These are phyloP conservation scores for Stylosanthes scabra DNA, from an alignment of 331 rosid species.

Conservation along the genomic window DNA sequence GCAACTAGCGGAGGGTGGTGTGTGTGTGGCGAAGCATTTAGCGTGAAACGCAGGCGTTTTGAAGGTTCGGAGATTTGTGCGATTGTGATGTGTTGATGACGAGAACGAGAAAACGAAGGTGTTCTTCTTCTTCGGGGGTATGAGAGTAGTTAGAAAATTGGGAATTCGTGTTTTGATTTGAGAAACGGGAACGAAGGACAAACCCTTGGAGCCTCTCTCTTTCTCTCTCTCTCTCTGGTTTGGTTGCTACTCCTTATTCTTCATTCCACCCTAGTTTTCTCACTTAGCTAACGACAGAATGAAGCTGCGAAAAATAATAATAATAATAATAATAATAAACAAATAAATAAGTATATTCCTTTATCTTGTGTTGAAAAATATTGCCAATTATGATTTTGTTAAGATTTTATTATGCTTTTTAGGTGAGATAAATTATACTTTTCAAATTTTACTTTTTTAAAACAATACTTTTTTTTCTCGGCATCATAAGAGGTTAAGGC, in stretches of 20 bases:
- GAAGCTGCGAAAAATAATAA: neutral
- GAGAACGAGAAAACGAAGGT: constrained; percentile 7
- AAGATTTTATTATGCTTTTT: no score
- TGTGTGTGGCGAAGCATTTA: constrained; percentile 18
- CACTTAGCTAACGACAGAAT: neutral
- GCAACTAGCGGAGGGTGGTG: constrained; percentile 28
- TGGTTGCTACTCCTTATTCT: neutral
- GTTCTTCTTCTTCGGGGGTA: neutral
- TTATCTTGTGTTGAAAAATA: no score
- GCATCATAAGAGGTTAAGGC: no score
- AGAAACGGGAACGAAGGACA: neutral
- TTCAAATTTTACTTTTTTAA: no score
- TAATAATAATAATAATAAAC: no score
- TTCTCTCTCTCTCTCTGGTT: neutral
- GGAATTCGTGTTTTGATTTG: neutral
- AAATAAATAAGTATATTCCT: neutral
- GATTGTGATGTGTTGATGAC: neutral
- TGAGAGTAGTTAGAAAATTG: neutral
- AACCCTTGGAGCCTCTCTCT: constrained; percentile 37
- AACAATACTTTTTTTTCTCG: no score
- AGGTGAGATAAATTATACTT: no score
- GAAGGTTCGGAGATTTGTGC: neutral
- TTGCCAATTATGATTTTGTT: no score
- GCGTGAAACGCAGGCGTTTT: constrained; percentile 4
- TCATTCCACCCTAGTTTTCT: neutral